Percentiles rank a stretch among this genome's conserved stretches.
Evolutionary conservation across 2,329 filamentous ascomycete species (phyloP).

Genomic region (Paecilomyces dactylethromorphus): DNA sequence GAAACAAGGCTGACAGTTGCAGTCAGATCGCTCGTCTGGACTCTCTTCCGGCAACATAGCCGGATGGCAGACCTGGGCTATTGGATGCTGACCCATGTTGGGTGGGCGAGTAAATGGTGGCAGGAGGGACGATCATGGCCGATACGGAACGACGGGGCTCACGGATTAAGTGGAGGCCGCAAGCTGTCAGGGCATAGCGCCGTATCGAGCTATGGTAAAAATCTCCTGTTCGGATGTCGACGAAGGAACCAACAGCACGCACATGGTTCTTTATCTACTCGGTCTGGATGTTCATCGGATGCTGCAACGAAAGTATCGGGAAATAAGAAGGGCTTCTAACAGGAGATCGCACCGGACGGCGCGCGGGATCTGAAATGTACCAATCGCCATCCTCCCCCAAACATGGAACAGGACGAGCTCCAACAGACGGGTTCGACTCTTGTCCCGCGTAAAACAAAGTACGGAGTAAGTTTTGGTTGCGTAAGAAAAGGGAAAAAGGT

Average conservation of each 20-base stretch:
- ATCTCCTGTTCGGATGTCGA: neutral
- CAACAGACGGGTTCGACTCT: neutral
- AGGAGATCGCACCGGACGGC: neutral
- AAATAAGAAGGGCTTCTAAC: neutral
- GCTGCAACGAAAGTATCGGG: neutral
- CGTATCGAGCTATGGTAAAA: neutral
- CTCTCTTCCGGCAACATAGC: slow-evolving; percentile 14
- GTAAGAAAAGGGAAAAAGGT: neutral
- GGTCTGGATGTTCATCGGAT: neutral
- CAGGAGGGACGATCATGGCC: slow-evolving; percentile 4
- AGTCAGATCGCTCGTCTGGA: slow-evolving; percentile 14
- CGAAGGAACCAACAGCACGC: neutral
- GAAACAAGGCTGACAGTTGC: slow-evolving; percentile 20
- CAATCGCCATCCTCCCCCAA: neutral
- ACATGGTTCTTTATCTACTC: neutral
- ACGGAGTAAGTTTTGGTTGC: neutral
- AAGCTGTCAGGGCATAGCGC: slow-evolving; percentile 9
- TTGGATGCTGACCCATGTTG: neutral
- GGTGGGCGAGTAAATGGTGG: slow-evolving; percentile 1
- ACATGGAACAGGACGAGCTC: neutral
- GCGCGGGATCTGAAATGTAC: neutral
- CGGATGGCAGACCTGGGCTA: slow-evolving; percentile 11
- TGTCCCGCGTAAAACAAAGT: neutral
- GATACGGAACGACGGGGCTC: slow-evolving; percentile 7
- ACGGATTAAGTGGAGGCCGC: slow-evolving; percentile 9